phyloP scores from a whole-genome alignment of 768 basidiomycete species.

The Lentinula guzmanii region DNA sequence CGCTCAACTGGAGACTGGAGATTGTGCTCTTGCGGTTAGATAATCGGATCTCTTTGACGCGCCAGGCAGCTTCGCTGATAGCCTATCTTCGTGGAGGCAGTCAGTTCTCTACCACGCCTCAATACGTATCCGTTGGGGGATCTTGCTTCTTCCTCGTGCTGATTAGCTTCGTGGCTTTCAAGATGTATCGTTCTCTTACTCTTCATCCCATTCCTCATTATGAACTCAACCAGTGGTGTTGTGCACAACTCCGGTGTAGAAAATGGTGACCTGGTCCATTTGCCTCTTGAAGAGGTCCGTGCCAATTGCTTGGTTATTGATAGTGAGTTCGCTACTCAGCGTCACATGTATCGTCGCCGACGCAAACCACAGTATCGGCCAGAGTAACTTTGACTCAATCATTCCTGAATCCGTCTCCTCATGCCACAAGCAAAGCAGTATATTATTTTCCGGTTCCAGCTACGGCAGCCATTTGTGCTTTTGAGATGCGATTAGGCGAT shows the following conservation, averaged over 20 bases:
- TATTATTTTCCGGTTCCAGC: slow-evolving; percentile 59
- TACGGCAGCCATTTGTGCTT: slow-evolving; percentile 47
- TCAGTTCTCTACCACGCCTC: neutral
- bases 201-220: neutral
- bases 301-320: slow-evolving; percentile 38
- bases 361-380: slow-evolving; percentile 31
- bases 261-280: slow-evolving; percentile 10
- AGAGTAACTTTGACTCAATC: slow-evolving; percentile 33
- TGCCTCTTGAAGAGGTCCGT: slow-evolving; percentile 35
- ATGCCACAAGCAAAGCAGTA: slow-evolving; percentile 36
- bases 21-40: too few relatives aligned
- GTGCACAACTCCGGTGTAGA: slow-evolving; percentile 8
- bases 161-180: slow-evolving; percentile 1
- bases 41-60: neutral
- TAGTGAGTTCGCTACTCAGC: slow-evolving; percentile 20
- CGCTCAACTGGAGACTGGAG: too few relatives aligned
- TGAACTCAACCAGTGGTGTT: slow-evolving; percentile 4
- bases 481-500: slow-evolving; percentile 41
- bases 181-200: neutral
- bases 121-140: neutral
- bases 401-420: slow-evolving; percentile 30
- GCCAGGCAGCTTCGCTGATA: neutral
- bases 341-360: neutral
- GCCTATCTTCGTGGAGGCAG: neutral
- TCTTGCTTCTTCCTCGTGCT: slow-evolving; percentile 2